Conservation (phyloP, 495 filamentous ascomycete genomes). For the Lineolata rhizophorae region DNA sequence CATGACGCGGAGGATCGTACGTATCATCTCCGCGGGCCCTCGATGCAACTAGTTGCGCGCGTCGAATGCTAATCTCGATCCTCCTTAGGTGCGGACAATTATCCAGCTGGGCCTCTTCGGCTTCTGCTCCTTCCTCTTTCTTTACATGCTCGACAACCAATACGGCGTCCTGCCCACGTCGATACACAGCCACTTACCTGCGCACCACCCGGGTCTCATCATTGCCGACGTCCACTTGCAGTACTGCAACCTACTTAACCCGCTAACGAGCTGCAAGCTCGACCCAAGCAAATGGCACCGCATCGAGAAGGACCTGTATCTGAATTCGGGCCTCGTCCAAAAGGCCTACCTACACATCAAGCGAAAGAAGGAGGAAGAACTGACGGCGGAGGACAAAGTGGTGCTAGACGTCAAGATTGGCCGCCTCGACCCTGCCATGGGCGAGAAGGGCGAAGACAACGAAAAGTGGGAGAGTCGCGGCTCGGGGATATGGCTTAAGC, state of each 20-base stretch:
- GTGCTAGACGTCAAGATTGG: conserved; percentile 70
- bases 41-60: background rate
- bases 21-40: conserved; percentile 1
- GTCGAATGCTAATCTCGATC: background rate
- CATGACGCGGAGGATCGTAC: conserved; percentile 26
- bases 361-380: conserved; percentile 74
- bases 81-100: conserved; percentile 49
- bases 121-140: conserved; percentile 34
- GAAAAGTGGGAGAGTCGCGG: conserved; percentile 64
- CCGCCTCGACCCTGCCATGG: conserved; percentile 44
- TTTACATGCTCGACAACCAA: conserved; percentile 21
- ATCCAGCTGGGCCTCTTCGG: conserved; percentile 54
- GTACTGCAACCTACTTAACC: conserved; percentile 50
- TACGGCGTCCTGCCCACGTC: conserved; percentile 29
- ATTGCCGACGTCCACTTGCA: conserved; percentile 80
- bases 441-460: conserved; percentile 30
- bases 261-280: conserved; percentile 60
- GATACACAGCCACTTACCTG: conserved; percentile 30
- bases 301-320: conserved; percentile 81
- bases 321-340: conserved; percentile 46
- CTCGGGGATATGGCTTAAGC: conserved; percentile 71
- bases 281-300: conserved; percentile 59
- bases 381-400: conserved; percentile 49
- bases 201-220: conserved; percentile 29
- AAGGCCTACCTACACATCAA: conserved; percentile 70